Conservation (phyloP, 1,284 basidiomycete genomes). For the Ceratobasidium sp. region DNA sequence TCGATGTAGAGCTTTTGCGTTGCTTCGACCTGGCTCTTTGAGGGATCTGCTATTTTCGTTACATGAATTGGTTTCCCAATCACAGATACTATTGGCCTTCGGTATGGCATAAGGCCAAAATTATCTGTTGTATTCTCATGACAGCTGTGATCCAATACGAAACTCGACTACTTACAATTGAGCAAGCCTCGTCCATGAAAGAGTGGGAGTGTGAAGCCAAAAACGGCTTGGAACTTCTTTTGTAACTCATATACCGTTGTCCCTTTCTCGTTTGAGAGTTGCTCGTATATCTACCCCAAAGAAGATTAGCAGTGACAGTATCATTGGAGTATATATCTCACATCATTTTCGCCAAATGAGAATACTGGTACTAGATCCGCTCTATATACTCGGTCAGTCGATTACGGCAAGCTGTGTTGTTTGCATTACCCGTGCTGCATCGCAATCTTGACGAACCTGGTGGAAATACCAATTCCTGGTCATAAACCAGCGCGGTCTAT, state of each 20-base stretch:
- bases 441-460: slow-evolving; percentile 94
- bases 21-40: slow-evolving; percentile 77
- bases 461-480: slow-evolving; percentile 45
- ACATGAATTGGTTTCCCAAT: slow-evolving; percentile 90
- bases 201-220: slow-evolving; percentile 96
- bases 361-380: slow-evolving; percentile 95
- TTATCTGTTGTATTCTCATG: slow-evolving; percentile 74
- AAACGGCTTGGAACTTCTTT: slow-evolving; percentile 86
- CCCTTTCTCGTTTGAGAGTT: slow-evolving; percentile 93
- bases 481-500: slow-evolving; percentile 3
- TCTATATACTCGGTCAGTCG: slow-evolving; percentile 50
- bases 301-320: not conserved
- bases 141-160: not conserved
- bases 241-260: slow-evolving; percentile 88
- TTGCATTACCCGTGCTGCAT: slow-evolving; percentile 80
- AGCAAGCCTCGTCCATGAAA: slow-evolving; percentile 92
- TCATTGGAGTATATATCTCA: slow-evolving; percentile 53
- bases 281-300: slow-evolving; percentile 80
- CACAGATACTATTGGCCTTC: slow-evolving; percentile 91
- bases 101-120: slow-evolving; percentile 89
- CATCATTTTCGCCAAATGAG: slow-evolving; percentile 98
- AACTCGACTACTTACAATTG: slow-evolving; percentile 69
- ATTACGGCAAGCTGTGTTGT: slow-evolving; percentile 1
- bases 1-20: slow-evolving; percentile 90
- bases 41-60: slow-evolving; percentile 77